Conservation (phyloP, 2,329 filamentous ascomycete genomes). For the Trichoderma atroviride region DNA sequence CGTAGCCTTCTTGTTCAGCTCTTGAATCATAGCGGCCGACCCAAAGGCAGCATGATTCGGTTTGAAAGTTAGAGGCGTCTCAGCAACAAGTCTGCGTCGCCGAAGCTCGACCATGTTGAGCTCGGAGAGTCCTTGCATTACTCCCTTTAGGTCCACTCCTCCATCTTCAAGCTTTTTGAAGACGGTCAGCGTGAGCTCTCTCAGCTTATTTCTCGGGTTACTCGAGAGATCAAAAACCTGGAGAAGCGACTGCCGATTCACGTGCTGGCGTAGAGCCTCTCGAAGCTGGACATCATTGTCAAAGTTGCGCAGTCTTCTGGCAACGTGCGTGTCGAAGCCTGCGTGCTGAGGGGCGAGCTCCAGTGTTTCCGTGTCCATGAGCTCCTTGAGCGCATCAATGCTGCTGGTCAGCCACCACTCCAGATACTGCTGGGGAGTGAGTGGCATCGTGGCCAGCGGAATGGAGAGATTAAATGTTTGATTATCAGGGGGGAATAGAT, state of each 20-base stretch:
- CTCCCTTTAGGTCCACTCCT: slow-evolving; percentile 34
- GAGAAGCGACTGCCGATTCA: slow-evolving; percentile 29
- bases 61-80: slow-evolving; percentile 31
- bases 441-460: slow-evolving; percentile 35
- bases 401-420: slow-evolving; percentile 41
- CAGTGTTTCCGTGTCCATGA: slow-evolving; percentile 33
- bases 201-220: slow-evolving; percentile 37
- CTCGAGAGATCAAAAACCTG: slow-evolving; percentile 30
- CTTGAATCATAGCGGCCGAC: slow-evolving; percentile 34
- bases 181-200: slow-evolving; percentile 32
- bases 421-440: slow-evolving; percentile 38
- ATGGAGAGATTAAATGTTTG: neutral
- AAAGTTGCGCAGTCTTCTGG: slow-evolving; percentile 36
- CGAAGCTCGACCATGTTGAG: slow-evolving; percentile 41
- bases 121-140: slow-evolving; percentile 38
- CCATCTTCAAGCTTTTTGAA: slow-evolving; percentile 36
- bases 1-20: slow-evolving; percentile 37
- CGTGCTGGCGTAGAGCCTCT: slow-evolving; percentile 30
- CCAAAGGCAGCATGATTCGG: slow-evolving; percentile 23
- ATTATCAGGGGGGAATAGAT: neutral
- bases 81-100: slow-evolving; percentile 35
- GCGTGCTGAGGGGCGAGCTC: slow-evolving; percentile 34
- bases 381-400: slow-evolving; percentile 32
- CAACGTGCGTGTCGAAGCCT: slow-evolving; percentile 37
- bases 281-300: slow-evolving; percentile 36